Percentiles rank a stretch among this genome's conserved stretches.
Conservation (phyloP, 306 rosid genomes). For the Acmispon strigosus region DNA sequence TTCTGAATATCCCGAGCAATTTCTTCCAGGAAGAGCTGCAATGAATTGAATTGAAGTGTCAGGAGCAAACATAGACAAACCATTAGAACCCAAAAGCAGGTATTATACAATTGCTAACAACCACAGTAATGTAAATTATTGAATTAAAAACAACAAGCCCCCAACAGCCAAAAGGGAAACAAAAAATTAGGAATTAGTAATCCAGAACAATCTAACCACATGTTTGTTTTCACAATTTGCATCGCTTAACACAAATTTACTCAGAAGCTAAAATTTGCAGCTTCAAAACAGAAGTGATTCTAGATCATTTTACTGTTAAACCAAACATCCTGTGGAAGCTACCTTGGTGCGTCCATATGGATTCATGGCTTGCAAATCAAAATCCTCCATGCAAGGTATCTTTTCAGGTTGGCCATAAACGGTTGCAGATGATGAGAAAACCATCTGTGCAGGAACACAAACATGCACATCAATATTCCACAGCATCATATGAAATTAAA, state of each 20-base stretch:
- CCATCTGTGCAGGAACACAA: constrained; percentile 44
- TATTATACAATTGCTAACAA: neutral
- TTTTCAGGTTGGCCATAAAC: constrained; percentile 92
- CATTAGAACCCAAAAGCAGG: neutral
- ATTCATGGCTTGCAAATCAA: constrained; percentile 58
- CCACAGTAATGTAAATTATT: neutral
- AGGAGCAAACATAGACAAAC: constrained; percentile 7
- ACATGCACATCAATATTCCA: neutral
- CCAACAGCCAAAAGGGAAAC: neutral
- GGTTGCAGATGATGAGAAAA: constrained; percentile 90
- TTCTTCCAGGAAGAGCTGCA: constrained; percentile 84
- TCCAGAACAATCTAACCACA: neutral
- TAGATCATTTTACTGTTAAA: no score
- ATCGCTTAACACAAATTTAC: no score
- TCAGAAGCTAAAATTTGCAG: no score
- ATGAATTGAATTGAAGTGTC: neutral
- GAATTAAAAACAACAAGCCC: neutral
- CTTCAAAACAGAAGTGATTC: no score
- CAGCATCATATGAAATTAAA: neutral
- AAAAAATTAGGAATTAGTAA: no score
- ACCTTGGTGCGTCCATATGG: constrained; percentile 97
- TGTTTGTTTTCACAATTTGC: no score
- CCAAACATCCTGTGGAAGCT: neutral
- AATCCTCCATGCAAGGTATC: constrained; percentile 83
- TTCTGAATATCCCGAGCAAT: constrained; percentile 73